Evolutionary conservation across 139 green algal species (phyloP).

Genomic region (Chlamydomonas urium): DNA sequence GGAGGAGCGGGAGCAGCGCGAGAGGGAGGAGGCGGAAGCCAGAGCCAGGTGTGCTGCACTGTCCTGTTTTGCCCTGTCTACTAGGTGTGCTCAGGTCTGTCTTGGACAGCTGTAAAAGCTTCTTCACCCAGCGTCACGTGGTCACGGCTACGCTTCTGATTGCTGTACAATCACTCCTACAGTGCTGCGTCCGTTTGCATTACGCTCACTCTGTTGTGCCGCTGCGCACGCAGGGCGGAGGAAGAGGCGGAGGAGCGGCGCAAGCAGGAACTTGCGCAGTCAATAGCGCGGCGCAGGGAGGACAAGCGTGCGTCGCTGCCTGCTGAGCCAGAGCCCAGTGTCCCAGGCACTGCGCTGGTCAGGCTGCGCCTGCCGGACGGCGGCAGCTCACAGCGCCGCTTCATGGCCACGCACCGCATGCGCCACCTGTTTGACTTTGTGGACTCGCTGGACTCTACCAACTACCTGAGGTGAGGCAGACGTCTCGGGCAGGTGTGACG

Average conservation of each 20-base stretch:
- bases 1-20: background rate
- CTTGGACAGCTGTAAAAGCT: too few relatives aligned
- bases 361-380: slow-evolving; percentile 70
- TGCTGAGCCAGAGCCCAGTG: slow-evolving; percentile 42
- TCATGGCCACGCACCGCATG: slow-evolving; percentile 32
- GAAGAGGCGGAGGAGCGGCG: slow-evolving; percentile 47
- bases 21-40: background rate
- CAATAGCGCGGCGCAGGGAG: slow-evolving; percentile 33
- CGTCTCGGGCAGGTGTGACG: background rate
- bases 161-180: too few relatives aligned
- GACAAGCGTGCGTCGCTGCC: slow-evolving; percentile 43
- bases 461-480: slow-evolving; percentile 16
- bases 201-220: background rate
- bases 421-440: slow-evolving; percentile 63
- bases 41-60: slow-evolving; percentile 1
- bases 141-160: too few relatives aligned
- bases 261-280: slow-evolving; percentile 29
- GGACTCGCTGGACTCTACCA: slow-evolving; percentile 58
- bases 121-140: too few relatives aligned
- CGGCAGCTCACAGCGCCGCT: slow-evolving; percentile 58
- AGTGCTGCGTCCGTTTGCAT: too few relatives aligned
- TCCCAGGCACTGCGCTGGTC: slow-evolving; percentile 44
- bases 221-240: slow-evolving; percentile 46
- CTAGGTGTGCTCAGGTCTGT: too few relatives aligned
- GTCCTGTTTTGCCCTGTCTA: too few relatives aligned